Evolutionary conservation across 2,329 filamentous ascomycete species (phyloP).

Genomic region (Rhynchosporium graminicola): DNA sequence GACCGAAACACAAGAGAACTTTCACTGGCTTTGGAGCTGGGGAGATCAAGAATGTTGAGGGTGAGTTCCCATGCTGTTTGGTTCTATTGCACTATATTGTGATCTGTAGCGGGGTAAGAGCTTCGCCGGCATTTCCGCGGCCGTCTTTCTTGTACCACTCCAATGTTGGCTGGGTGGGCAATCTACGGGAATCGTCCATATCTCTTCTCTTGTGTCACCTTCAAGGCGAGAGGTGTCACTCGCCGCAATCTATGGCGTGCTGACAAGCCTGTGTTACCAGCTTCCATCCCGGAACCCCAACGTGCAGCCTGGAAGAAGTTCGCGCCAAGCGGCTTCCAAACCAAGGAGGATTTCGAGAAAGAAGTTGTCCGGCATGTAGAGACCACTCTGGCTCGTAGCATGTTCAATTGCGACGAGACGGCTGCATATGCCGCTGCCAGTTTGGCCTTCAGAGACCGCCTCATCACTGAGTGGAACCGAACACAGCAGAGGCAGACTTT

Average conservation of each 20-base stretch:
- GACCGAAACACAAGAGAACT: slow-evolving; percentile 97
- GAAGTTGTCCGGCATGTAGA: slow-evolving; percentile 94
- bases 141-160: too few relatives aligned
- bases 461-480: slow-evolving; percentile 96
- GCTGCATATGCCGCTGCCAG: slow-evolving; percentile 91
- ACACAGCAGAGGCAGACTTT: slow-evolving; percentile 96
- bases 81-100: neutral
- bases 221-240: neutral
- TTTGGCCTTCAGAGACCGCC: slow-evolving; percentile 86
- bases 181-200: neutral
- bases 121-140: neutral
- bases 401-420: slow-evolving; percentile 96
- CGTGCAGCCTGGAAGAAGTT: slow-evolving; percentile 74
- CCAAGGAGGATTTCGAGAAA: slow-evolving; percentile 80
- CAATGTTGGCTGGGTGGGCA: neutral
- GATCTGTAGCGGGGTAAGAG: neutral
- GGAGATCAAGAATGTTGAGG: slow-evolving; percentile 94
- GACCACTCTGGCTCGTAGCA: slow-evolving; percentile 89
- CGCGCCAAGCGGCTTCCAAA: slow-evolving; percentile 67
- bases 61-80: slow-evolving; percentile 47
- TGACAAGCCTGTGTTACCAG: slow-evolving; percentile 42
- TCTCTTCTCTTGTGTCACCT: neutral
- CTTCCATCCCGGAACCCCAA: slow-evolving; percentile 83
- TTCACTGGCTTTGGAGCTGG: slow-evolving; percentile 86
- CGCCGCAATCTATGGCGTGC: neutral